These are phyloP conservation scores for Acacia pycnantha DNA, from an alignment of 331 rosid genomes.

Conservation along the genomic window DNA sequence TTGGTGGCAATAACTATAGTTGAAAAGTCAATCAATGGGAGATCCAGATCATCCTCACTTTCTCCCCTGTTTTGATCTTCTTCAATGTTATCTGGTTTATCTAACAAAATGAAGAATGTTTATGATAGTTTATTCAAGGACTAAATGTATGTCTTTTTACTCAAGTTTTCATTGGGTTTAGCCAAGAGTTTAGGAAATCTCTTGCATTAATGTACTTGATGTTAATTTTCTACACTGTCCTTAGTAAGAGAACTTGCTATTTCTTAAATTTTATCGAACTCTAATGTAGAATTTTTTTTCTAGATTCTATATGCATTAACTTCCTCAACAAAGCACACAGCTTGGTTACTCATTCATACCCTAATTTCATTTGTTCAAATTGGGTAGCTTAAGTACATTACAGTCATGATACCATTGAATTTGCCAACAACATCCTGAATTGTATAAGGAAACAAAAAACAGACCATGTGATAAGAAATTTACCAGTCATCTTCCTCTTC, in stretches of 20 bases:
- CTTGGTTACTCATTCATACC: not conserved
- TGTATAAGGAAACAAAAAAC: not conserved
- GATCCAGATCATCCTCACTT: not conserved
- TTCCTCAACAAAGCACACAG: not conserved
- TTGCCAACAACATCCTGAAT: not conserved
- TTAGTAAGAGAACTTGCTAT: not conserved
- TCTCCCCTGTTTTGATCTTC: not conserved
- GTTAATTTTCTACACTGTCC: not conserved
- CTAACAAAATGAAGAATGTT: not conserved
- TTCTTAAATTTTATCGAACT: not conserved
- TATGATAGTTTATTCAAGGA: not conserved
- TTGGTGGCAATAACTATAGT: not conserved
- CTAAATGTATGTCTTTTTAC: not conserved
- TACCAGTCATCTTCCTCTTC: constrained; percentile 5
- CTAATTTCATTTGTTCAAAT: not conserved
- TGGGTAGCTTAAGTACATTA: not conserved
- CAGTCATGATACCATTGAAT: not conserved
- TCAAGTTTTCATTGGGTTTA: not conserved
- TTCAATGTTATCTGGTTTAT: not conserved
- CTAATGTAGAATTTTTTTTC: not conserved
- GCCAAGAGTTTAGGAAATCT: not conserved
- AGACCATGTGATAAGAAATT: not conserved
- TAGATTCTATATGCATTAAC: not conserved
- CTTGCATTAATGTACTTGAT: not conserved
- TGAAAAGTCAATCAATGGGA: not conserved